Evolutionary conservation across 345 rosid species (phyloP).

Genomic region (Abelmoschus esculentus): DNA sequence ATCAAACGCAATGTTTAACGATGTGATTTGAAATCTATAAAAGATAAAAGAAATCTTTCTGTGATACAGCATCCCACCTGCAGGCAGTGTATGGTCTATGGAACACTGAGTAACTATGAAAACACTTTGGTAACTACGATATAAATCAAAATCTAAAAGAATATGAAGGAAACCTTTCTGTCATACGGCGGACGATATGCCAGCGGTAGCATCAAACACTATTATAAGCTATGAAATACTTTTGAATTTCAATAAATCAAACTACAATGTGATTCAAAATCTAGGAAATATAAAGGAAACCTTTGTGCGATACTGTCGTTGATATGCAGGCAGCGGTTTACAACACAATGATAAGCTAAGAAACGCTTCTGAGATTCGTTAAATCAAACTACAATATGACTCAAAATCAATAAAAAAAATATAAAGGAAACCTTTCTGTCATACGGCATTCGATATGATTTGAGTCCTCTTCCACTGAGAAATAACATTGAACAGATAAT

Average conservation of each 20-base stretch:
- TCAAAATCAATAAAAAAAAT: too few relatives aligned
- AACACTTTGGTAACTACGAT: neutral
- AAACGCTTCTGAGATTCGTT: neutral
- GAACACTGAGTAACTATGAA: neutral
- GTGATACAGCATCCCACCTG: too few relatives aligned
- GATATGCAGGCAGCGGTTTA: neutral
- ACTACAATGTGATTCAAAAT: neutral
- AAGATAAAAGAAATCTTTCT: slow-evolving; percentile 18
- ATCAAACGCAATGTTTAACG: neutral
- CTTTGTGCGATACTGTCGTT: neutral
- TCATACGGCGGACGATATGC: neutral
- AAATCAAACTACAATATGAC: neutral
- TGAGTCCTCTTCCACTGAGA: slow-evolving; percentile 37
- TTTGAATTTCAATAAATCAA: neutral
- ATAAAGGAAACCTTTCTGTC: slow-evolving; percentile 23
- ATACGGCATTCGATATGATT: slow-evolving; percentile 26
- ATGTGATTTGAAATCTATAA: neutral
- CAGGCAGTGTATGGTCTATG: neutral
- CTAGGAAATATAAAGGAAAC: neutral
- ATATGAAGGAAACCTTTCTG: neutral
- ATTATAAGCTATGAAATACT: neutral
- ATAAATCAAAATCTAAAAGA: neutral
- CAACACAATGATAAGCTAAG: neutral
- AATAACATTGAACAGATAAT: slow-evolving; percentile 6
- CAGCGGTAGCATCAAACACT: neutral